These are phyloP conservation scores for Acer yangbiense DNA, from an alignment of 345 rosid species.

Conservation along the genomic window DNA sequence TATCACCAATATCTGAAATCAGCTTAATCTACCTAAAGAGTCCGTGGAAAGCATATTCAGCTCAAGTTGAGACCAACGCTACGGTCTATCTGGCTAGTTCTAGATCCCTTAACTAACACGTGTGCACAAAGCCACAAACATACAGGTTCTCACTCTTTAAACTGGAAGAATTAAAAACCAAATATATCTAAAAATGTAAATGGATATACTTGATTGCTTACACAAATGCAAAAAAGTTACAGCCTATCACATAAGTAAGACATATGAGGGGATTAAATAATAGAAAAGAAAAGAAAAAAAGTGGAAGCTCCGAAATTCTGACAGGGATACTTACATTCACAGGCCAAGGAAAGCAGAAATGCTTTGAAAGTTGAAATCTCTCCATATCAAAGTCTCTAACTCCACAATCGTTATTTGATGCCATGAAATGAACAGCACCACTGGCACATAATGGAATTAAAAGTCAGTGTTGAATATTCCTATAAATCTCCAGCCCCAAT, in stretches of 20 bases:
- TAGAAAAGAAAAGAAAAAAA: background rate
- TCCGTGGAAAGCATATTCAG: background rate
- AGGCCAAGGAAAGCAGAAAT: conserved; percentile 54
- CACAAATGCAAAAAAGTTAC: background rate
- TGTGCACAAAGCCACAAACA: background rate
- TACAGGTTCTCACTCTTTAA: background rate
- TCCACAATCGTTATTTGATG: conserved; percentile 61
- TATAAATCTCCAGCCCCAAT: background rate
- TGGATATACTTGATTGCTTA: background rate
- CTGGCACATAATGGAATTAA: conserved; percentile 28
- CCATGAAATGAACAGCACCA: conserved; percentile 55
- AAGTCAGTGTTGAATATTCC: conserved; percentile 18
- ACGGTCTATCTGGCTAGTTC: background rate
- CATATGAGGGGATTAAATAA: background rate
- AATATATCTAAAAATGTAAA: background rate
- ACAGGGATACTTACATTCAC: conserved; percentile 48
- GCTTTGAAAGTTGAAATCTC: conserved; percentile 45
- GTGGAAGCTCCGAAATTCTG: background rate
- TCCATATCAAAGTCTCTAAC: conserved; percentile 65
- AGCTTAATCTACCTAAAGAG: background rate
- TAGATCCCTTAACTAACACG: background rate
- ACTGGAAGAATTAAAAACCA: background rate
- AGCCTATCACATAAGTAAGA: background rate
- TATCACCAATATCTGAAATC: conserved; percentile 4
- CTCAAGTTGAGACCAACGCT: background rate